Base-by-base conservation (phyloP, 192 early-diverging fungal species). In the Thoreauomyces humboldtii region DNA sequence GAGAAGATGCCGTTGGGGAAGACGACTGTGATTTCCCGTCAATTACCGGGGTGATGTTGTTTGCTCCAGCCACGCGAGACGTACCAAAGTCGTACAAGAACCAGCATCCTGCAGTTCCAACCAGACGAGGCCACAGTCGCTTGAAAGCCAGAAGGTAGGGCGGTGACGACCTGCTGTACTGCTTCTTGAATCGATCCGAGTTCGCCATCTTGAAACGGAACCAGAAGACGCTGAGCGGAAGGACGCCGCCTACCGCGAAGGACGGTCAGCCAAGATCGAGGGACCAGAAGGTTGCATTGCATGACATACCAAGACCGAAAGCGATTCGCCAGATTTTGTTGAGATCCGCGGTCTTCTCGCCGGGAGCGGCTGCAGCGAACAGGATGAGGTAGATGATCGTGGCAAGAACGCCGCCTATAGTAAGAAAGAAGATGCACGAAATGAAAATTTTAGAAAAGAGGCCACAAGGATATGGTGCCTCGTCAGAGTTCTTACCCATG, bases 201-300 rank as follows among this genome's bases (percentile, higher is more conserved):
- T 86, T 79, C 33, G 54, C 54, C 79, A 81, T 81, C 53, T 75
- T 77, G 29, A 86, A 57, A 29, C 83, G 82, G 80, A 86, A 41
- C 38, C 38, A 41, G 38, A 41, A 41, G 9, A 41, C 38, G 38
- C 38, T 41, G 9, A 41, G 38, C 38, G 38, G 38, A 9, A 41
- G 38, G 38, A 41, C 38, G 38, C 38, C 38, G 38, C 38, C 38
- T n/a, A n/a, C n/a, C n/a, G n/a, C n/a, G n/a, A n/a, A n/a, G n/a
- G n/a, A n/a, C n/a, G n/a, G n/a, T n/a, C n/a, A n/a, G n/a, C n/a
- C n/a, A n/a, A n/a, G n/a, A n/a, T n/a, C n/a, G n/a, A n/a, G n/a
- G n/a, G n/a, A n/a, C n/a, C n/a, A n/a, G n/a, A n/a, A n/a, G n/a
- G n/a, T n/a, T n/a, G n/a, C n/a, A n/a, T n/a, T n/a, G n/a, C n/a